Conservation (phyloP, 805 yeast species). For the Kodamaea sagamina region DNA sequence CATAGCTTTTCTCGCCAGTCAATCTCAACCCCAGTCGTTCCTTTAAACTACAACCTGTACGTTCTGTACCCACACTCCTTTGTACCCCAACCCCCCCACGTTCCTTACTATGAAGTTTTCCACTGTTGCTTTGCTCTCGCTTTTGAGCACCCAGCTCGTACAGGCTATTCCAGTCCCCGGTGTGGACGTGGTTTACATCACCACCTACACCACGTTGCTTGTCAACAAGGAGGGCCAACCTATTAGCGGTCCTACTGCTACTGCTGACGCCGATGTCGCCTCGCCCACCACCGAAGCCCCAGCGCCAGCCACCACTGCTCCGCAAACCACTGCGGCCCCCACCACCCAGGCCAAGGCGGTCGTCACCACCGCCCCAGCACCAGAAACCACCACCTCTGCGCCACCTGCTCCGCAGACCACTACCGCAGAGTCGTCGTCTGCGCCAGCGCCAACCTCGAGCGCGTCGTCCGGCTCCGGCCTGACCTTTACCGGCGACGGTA, state of each 20-base stretch:
- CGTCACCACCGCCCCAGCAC: slow-evolving; percentile 1
- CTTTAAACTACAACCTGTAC: slow-evolving; percentile 7
- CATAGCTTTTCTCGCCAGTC: not conserved
- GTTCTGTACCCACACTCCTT: slow-evolving; percentile 5
- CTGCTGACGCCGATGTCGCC: slow-evolving; percentile 1
- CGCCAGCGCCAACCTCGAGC: slow-evolving; percentile 18
- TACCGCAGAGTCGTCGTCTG: slow-evolving; percentile 20
- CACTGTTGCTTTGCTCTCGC: slow-evolving; percentile 18
- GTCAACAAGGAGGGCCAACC: slow-evolving; percentile 15
- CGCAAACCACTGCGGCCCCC: slow-evolving; percentile 15
- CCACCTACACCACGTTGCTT: slow-evolving; percentile 24
- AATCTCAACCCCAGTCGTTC: slow-evolving; percentile 10
- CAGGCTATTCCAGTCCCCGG: slow-evolving; percentile 32
- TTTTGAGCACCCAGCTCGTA: slow-evolving; percentile 16
- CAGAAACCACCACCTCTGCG: slow-evolving; percentile 12
- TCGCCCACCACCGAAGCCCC: slow-evolving; percentile 18
- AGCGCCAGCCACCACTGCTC: slow-evolving; percentile 6
- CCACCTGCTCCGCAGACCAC: slow-evolving; percentile 12
- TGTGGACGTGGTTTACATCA: slow-evolving; percentile 25
- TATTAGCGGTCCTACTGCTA: slow-evolving; percentile 9
- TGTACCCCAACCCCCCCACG: not conserved
- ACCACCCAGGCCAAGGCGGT: slow-evolving; percentile 18
- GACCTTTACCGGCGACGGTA: slow-evolving; percentile 46
- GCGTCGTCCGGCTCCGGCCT: slow-evolving; percentile 13
- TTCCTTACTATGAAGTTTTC: slow-evolving; percentile 21